phyloP scores from a whole-genome alignment of 306 rosid genomes.

The Lathyrus sativus region DNA sequence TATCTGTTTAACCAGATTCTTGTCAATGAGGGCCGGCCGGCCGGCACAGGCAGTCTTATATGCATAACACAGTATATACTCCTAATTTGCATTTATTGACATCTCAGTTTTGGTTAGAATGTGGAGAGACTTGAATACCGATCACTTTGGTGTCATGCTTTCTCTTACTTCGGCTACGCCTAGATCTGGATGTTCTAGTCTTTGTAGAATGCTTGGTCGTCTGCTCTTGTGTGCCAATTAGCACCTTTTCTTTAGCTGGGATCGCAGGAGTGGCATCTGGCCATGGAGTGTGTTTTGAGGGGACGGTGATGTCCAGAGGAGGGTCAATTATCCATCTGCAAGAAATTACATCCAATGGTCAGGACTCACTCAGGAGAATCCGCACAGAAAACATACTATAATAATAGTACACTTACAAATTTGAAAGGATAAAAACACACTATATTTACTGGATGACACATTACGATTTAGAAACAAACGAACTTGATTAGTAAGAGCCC shows the following conservation, averaged over 20 bases:
- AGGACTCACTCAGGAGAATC: conserved; percentile 1
- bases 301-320: conserved; percentile 76
- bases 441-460: conserved; percentile 5
- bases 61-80: conserved; percentile 40
- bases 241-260: conserved; percentile 49
- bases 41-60: conserved; percentile 27
- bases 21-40: conserved; percentile 35
- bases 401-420: background rate
- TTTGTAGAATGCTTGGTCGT: conserved; percentile 53
- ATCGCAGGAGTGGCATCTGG: conserved; percentile 79
- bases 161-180: conserved; percentile 67
- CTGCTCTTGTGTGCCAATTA: conserved; percentile 43
- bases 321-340: conserved; percentile 78
- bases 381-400: background rate
- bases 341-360: conserved; percentile 23
- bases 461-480: background rate
- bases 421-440: background rate
- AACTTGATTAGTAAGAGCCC: background rate
- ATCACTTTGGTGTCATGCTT: conserved; percentile 60
- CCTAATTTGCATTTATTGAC: conserved; percentile 28
- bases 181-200: conserved; percentile 61
- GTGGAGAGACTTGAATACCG: conserved; percentile 56
- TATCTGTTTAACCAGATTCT: conserved; percentile 28
- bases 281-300: conserved; percentile 85
- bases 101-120: conserved; percentile 54